phyloP scores from a whole-genome alignment of 305 asterid species.

The Vinca major region DNA sequence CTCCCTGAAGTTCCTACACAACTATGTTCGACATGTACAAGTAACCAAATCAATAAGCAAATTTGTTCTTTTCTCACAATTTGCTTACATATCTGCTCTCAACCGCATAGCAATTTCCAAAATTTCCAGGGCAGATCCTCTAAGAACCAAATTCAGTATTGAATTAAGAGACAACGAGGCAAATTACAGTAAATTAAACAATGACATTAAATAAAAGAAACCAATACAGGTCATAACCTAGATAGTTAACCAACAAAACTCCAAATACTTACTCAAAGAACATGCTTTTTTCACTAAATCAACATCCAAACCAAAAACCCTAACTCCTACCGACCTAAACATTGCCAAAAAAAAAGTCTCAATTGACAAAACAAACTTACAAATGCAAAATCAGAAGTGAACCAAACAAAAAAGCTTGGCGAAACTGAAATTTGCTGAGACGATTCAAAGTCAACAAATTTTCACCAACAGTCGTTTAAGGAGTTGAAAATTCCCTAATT shows the following conservation, averaged over 20 bases:
- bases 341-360: background rate
- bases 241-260: background rate
- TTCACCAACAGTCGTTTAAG: background rate
- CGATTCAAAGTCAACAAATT: background rate
- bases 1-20: no score
- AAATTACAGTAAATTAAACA: background rate
- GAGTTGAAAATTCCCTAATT: background rate
- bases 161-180: background rate
- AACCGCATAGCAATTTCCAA: background rate
- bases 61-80: background rate
- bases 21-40: background rate
- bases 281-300: background rate
- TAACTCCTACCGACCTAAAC: constrained; percentile 13
- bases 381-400: background rate
- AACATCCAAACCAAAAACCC: constrained; percentile 3
- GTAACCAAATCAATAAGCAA: background rate
- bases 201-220: background rate
- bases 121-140: background rate
- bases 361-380: background rate
- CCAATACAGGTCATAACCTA: background rate
- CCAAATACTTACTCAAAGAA: background rate
- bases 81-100: background rate
- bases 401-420: no score
- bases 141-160: background rate
- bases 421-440: no score